A percentile compares a stretch with the other conserved stretches of the same genome.
phyloP scores from a whole-genome alignment of 495 filamentous ascomycete species.

The Haplographium delicatum region DNA sequence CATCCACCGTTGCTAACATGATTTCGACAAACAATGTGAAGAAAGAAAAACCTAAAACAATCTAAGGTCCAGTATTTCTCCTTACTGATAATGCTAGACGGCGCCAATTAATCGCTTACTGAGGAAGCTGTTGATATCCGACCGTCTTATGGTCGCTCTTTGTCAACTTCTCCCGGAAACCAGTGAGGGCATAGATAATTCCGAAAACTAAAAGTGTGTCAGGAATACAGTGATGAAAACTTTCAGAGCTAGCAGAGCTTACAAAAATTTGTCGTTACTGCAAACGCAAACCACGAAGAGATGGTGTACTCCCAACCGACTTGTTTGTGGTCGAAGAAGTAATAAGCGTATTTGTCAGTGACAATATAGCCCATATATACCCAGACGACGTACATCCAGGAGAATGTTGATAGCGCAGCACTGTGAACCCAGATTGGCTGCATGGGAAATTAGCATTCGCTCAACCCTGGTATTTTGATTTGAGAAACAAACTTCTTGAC shows the following conservation, averaged over 20 bases:
- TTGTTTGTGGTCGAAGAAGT: slow-evolving; percentile 40
- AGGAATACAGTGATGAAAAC: slow-evolving; percentile 5
- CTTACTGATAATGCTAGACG: too few relatives aligned
- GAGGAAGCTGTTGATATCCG: slow-evolving; percentile 18
- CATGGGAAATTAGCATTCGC: background rate
- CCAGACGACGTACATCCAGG: slow-evolving; percentile 42
- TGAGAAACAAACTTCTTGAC: slow-evolving; percentile 42
- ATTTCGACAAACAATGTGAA: background rate
- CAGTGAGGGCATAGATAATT: slow-evolving; percentile 37
- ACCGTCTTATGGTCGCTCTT: slow-evolving; percentile 11
- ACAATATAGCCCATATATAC: slow-evolving; percentile 38
- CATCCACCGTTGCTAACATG: background rate
- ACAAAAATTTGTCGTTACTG: slow-evolving; percentile 31
- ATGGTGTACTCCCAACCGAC: slow-evolving; percentile 31
- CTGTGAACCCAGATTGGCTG: slow-evolving; percentile 27
- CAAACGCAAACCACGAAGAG: slow-evolving; percentile 32
- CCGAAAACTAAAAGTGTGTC: slow-evolving; percentile 31
- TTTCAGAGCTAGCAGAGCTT: too few relatives aligned
- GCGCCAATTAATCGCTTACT: slow-evolving; percentile 3
- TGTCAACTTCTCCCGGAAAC: slow-evolving; percentile 37
- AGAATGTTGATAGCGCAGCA: slow-evolving; percentile 31
- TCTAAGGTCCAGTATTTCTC: too few relatives aligned
- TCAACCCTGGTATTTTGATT: too few relatives aligned
- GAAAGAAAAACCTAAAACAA: background rate
- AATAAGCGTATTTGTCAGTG: slow-evolving; percentile 42